Conservation (phyloP, 2,329 filamentous ascomycete species). For the Ophiostoma triangulosporum region DNA sequence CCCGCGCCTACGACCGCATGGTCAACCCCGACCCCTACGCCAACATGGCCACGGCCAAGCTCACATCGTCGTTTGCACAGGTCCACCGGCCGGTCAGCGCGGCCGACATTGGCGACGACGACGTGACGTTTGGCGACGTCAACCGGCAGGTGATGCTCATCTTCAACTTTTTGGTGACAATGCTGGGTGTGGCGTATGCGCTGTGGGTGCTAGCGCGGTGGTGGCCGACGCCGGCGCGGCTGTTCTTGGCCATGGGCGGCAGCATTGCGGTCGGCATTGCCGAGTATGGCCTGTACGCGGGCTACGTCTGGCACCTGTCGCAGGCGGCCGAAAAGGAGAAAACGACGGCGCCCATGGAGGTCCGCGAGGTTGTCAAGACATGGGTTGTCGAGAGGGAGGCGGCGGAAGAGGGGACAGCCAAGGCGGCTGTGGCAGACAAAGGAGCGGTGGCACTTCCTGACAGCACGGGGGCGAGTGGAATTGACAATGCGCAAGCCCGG, state of each 20-base stretch:
- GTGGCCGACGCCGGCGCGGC: conserved; percentile 57
- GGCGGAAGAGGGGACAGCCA: conserved; percentile 13
- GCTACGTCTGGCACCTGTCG: conserved; percentile 57
- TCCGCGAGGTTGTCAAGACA: conserved; percentile 55
- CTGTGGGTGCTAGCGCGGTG: conserved; percentile 67
- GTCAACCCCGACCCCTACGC: conserved; percentile 39
- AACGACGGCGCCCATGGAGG: conserved; percentile 43
- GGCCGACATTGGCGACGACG: conserved; percentile 41
- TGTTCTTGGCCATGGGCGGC: conserved; percentile 59
- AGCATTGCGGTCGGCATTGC: conserved; percentile 57
- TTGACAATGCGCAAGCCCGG: neutral
- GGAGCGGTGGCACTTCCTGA: neutral
- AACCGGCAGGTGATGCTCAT: conserved; percentile 75
- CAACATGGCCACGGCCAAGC: conserved; percentile 11
- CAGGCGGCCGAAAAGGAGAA: conserved; percentile 53
- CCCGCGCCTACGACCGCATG: conserved; percentile 71
- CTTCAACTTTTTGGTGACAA: conserved; percentile 78
- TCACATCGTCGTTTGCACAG: conserved; percentile 39
- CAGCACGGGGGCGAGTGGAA: neutral
- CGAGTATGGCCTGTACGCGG: conserved; percentile 64
- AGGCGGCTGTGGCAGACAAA: neutral
- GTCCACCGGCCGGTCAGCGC: conserved; percentile 34
- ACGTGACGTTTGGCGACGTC: conserved; percentile 56
- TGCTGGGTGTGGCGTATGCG: conserved; percentile 63
- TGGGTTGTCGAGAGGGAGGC: conserved; percentile 44